Evolutionary conservation across 805 yeast species (phyloP), one percentile per base, ranked within the genome.

Genomic region (Saturnispora serradocipensis): DNA sequence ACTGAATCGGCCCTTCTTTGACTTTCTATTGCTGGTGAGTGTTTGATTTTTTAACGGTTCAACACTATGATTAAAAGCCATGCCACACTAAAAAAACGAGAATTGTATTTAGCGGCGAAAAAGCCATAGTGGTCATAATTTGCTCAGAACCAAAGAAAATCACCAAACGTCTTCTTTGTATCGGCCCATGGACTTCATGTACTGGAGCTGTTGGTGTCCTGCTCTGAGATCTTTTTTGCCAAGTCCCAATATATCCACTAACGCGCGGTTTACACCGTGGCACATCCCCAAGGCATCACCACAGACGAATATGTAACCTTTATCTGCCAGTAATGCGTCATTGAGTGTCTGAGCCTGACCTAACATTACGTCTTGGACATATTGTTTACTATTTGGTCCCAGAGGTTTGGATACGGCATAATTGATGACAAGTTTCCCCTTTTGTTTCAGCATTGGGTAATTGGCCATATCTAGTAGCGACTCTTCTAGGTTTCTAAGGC

Each of bases 81-180:
- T 28, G 32, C 22, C 35, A 27, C 24, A 43, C 8, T 9, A 18
- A 40, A 24, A 24, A 40, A 40, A 25, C 44, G 44, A 27, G 44
- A 27, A 24, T 25, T 10, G 8, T 10, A n/a, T 30, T 30, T 30
- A 10, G 34, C 22, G 24, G 13, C 20, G 39, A 36, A n/a, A 11
- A 18, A 38, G 42, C 42, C 42, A 38, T 20, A 35, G 18, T 39
- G 25, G 18, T n/a, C 4, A 36, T 36, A 13, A 24, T 40, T 13
- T 40, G 27, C 44, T 24, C 30, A 24, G 28, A 13, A 6, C 7
- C 4, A 11, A 22, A 22, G 8, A 13, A 18, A 16, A 22, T 69
- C 72, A 91, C 98, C 99, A 91, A 11, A 91, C 95, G 74, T 91
- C 98, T 70, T 91, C 98, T 70, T 89, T 97, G 67, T 87, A 91